Evolutionary conservation across 2,329 filamentous ascomycete species (phyloP).

Genomic region (Botrytis hyacinthi): DNA sequence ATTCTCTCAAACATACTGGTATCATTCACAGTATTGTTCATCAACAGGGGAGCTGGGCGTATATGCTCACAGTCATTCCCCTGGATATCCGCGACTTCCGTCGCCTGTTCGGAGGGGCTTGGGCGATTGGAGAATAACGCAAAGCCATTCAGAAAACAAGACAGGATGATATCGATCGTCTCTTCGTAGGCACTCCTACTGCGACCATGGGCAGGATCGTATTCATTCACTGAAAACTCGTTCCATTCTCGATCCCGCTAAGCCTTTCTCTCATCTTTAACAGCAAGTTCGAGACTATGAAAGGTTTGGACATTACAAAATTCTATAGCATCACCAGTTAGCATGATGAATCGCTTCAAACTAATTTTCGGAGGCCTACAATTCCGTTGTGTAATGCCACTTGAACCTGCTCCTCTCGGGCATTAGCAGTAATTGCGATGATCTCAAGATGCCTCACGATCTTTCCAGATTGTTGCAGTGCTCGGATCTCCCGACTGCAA

Average conservation of each 20-base stretch:
- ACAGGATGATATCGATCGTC: not conserved
- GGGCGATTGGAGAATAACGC: not conserved
- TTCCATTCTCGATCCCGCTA: constrained; percentile 2
- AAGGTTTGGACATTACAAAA: constrained; percentile 33
- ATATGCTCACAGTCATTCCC: not conserved
- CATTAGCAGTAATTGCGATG: constrained; percentile 39
- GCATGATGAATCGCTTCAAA: not conserved
- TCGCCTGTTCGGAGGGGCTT: too few relatives aligned
- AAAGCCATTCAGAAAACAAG: not conserved
- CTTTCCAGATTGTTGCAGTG: constrained; percentile 53
- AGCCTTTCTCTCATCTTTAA: constrained; percentile 30
- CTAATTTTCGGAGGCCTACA: not conserved
- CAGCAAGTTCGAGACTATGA: constrained; percentile 27
- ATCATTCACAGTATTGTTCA: not conserved
- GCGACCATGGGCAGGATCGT: not conserved
- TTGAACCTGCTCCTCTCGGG: constrained; percentile 33
- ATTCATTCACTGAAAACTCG: not conserved
- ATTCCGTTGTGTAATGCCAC: constrained; percentile 18
- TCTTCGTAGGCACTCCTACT: too few relatives aligned
- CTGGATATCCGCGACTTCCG: not conserved
- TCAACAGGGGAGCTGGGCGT: not conserved
- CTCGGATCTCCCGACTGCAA: constrained; percentile 62
- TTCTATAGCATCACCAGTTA: constrained; percentile 22
- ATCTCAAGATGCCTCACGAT: constrained; percentile 46
- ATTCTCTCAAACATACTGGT: not conserved